Conservation (phyloP, 805 yeast species). For the Starmerella apis region DNA sequence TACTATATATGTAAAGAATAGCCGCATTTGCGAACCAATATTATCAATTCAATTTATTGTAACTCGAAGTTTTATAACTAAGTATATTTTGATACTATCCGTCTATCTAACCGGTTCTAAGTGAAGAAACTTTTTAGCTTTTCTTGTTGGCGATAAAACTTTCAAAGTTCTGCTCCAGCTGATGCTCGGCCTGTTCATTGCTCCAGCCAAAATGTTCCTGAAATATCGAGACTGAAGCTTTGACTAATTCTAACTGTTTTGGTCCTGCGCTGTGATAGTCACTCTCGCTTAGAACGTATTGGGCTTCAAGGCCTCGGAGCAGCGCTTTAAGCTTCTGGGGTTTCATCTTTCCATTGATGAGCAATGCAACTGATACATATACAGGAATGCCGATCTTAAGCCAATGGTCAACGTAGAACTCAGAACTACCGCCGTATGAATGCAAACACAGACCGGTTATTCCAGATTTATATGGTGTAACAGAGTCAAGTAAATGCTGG, state of each 20-base stretch:
- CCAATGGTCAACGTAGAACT: constrained; percentile 35
- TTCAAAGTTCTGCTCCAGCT: constrained; percentile 9
- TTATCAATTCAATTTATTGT: no score
- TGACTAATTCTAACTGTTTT: constrained; percentile 22
- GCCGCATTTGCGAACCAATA: no score
- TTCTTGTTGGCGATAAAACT: constrained; percentile 3
- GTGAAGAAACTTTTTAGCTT: no score
- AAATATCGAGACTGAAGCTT: constrained; percentile 7
- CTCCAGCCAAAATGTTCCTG: constrained; percentile 9
- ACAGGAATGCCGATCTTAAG: constrained; percentile 27
- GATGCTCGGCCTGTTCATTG: constrained; percentile 1
- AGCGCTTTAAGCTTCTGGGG: constrained; percentile 30
- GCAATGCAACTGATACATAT: constrained; percentile 45
- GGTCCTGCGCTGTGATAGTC: constrained; percentile 36
- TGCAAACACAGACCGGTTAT: constrained; percentile 53
- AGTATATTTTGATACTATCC: no score
- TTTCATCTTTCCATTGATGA: constrained; percentile 36
- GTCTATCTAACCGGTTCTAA: no score
- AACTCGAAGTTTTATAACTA: no score
- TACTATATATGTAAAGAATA: no score
- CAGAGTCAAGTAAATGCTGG: constrained; percentile 44
- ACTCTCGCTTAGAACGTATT: constrained; percentile 42
- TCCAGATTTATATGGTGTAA: constrained; percentile 26
- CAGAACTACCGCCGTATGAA: constrained; percentile 75
- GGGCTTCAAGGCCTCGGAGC: constrained; percentile 32